Evolutionary conservation across 2,329 filamentous ascomycete species (phyloP).

Genomic region (Aspergillus sp.): DNA sequence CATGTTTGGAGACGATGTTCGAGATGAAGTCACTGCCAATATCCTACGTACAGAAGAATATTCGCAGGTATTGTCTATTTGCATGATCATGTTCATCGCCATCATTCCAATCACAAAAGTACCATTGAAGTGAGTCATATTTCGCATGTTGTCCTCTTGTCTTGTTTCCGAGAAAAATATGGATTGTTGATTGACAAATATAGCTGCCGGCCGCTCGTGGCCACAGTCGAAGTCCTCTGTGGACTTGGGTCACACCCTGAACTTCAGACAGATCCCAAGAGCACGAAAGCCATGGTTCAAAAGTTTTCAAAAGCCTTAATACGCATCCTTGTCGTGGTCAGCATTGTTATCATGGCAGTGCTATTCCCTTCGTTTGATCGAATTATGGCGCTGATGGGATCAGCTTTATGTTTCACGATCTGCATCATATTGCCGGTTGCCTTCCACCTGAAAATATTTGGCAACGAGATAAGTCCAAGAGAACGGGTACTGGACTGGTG

Average conservation of each 20-base stretch:
- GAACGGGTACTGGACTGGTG: conserved; percentile 70
- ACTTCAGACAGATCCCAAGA: conserved; percentile 27
- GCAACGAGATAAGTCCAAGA: conserved; percentile 63
- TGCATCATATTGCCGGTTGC: conserved; percentile 86
- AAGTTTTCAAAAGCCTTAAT: conserved; percentile 62
- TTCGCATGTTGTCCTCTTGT: neutral
- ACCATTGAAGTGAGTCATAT: conserved; percentile 67
- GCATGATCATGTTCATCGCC: conserved; percentile 83
- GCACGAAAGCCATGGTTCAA: conserved; percentile 52
- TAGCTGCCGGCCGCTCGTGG: conserved; percentile 78
- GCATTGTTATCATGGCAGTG: conserved; percentile 75
- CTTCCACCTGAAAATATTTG: conserved; percentile 90
- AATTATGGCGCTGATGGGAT: conserved; percentile 89
- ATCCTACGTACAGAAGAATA: conserved; percentile 76
- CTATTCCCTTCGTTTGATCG: conserved; percentile 78
- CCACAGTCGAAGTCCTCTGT: conserved; percentile 77
- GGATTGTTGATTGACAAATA: conserved; percentile 24
- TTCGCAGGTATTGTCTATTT: conserved; percentile 69
- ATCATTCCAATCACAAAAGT: conserved; percentile 96
- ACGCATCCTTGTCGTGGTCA: conserved; percentile 66
- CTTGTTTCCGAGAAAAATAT: neutral
- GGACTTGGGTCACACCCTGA: conserved; percentile 64
- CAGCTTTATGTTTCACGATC: conserved; percentile 87
- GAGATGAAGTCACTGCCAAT: conserved; percentile 88
- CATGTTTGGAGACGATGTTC: conserved; percentile 92